Conservation (phyloP, 2,329 filamentous ascomycete genomes). For the Beauveria pseudobassiana region DNA sequence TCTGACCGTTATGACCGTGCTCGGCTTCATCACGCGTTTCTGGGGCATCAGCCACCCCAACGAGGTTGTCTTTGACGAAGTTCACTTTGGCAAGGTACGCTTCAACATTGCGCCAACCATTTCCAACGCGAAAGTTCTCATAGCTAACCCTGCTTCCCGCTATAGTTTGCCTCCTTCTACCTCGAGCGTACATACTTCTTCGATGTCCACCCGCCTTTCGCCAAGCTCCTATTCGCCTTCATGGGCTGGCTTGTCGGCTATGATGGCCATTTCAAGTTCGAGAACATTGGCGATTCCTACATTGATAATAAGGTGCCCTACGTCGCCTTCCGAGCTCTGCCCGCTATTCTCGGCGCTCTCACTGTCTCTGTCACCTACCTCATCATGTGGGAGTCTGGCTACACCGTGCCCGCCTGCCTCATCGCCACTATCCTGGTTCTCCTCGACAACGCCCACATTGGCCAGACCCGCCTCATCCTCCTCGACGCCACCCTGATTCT, state of each 20-base stretch:
- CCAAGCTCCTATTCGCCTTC: constrained; percentile 93
- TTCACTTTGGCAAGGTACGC: constrained; percentile 96
- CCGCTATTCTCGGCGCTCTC: constrained; percentile 81
- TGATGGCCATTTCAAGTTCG: constrained; percentile 94
- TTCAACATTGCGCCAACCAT: not conserved
- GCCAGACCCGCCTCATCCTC: constrained; percentile 89
- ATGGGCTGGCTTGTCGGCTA: constrained; percentile 98
- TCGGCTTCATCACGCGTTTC: constrained; percentile 89
- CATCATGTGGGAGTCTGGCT: constrained; percentile 99
- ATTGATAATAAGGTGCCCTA: constrained; percentile 96
- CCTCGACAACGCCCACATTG: constrained; percentile 96
- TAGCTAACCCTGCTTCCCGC: not conserved
- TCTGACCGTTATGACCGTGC: constrained; percentile 65
- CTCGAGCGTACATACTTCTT: constrained; percentile 98
- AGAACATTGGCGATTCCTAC: constrained; percentile 99
- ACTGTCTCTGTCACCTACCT: constrained; percentile 91
- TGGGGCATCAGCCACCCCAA: constrained; percentile 93
- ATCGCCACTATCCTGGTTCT: constrained; percentile 80
- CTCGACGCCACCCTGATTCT: constrained; percentile 91
- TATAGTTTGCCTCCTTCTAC: constrained; percentile 69
- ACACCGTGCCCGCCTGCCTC: constrained; percentile 87
- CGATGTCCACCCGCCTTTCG: constrained; percentile 97
- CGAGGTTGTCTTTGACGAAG: constrained; percentile 97
- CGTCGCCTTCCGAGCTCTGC: constrained; percentile 88
- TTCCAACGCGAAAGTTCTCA: not conserved